Percentiles rank a stretch among this genome's conserved stretches.
Evolutionary conservation across 2,329 filamentous ascomycete species (phyloP).

Genomic region (Alternaria dauci): DNA sequence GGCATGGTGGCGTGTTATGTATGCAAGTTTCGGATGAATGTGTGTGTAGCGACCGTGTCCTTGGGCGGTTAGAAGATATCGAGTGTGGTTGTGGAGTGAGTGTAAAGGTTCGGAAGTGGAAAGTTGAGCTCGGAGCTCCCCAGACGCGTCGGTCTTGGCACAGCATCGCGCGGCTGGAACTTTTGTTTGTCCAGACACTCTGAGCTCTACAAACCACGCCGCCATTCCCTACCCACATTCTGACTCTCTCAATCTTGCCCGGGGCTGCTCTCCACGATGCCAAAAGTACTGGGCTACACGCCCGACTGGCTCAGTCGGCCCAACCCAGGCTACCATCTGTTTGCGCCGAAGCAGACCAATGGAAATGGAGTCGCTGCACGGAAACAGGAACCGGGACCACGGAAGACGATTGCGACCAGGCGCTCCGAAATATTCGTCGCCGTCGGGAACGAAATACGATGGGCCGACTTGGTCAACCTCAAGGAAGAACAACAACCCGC

Average conservation of each 20-base stretch:
- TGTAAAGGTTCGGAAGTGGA: background rate
- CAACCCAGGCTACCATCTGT: constrained; percentile 79
- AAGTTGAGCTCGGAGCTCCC: constrained; percentile 24
- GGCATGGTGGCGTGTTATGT: constrained; percentile 30
- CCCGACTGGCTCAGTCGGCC: constrained; percentile 85
- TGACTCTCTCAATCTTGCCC: background rate
- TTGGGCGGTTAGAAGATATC: constrained; percentile 1
- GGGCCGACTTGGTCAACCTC: constrained; percentile 82
- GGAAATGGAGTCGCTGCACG: constrained; percentile 39
- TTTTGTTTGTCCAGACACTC: constrained; percentile 21
- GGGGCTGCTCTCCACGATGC: constrained; percentile 65
- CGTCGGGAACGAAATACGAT: constrained; percentile 87
- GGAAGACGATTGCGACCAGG: constrained; percentile 75
- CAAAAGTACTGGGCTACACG: constrained; percentile 84
- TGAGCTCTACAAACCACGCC: constrained; percentile 3
- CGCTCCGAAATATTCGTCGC: constrained; percentile 91
- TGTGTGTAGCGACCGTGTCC: constrained; percentile 8
- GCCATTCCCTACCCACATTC: constrained; percentile 13
- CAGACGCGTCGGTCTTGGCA: constrained; percentile 22
- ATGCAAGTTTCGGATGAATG: background rate
- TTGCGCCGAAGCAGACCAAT: constrained; percentile 62
- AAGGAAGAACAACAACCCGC: constrained; percentile 63
- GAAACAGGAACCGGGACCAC: constrained; percentile 51
- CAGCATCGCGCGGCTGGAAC: constrained; percentile 18
- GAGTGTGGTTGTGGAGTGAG: background rate